A percentile compares a stretch with the other conserved stretches of the same genome.
phyloP scores from a whole-genome alignment of 805 yeast genomes.

The Suhomyces prunicola region DNA sequence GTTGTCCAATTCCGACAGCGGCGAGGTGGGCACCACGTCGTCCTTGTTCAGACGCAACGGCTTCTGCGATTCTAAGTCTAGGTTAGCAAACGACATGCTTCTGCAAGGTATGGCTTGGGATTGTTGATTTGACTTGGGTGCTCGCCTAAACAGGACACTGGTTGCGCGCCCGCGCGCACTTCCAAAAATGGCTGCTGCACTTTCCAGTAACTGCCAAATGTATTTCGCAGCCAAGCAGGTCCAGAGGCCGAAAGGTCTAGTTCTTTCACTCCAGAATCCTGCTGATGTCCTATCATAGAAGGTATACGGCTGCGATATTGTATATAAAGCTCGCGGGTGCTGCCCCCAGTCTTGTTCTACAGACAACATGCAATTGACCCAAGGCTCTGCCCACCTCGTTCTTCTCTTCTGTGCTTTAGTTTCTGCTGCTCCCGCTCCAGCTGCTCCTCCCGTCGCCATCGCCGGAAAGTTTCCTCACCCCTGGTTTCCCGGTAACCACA shows the following conservation, averaged over 20 bases:
- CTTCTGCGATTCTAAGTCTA: conserved; percentile 49
- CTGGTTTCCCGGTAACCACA: too few species aligned
- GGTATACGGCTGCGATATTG: neutral
- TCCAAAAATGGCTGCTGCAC: neutral
- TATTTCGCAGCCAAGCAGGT: neutral
- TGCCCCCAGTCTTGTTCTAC: neutral
- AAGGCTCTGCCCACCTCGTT: neutral
- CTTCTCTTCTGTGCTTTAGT: conserved; percentile 9
- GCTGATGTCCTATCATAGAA: neutral
- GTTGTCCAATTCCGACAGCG: conserved; percentile 28
- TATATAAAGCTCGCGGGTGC: neutral
- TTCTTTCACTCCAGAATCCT: neutral
- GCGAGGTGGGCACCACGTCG: neutral
- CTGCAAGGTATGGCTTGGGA: neutral
- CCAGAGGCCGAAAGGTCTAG: neutral
- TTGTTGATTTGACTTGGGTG: neutral
- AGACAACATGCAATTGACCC: conserved; percentile 7
- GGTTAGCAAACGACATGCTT: conserved; percentile 53
- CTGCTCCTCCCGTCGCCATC: neutral
- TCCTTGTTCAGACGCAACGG: conserved; percentile 8
- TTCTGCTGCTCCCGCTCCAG: conserved; percentile 3
- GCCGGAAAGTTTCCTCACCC: neutral
- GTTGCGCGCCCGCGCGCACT: neutral
- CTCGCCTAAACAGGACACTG: neutral
- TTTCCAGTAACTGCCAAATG: neutral